Evolutionary conservation across 179 eudicot genomes (phyloP), one percentile per base, ranked within the genome.

Genomic region (Drosera spatulata): DNA sequence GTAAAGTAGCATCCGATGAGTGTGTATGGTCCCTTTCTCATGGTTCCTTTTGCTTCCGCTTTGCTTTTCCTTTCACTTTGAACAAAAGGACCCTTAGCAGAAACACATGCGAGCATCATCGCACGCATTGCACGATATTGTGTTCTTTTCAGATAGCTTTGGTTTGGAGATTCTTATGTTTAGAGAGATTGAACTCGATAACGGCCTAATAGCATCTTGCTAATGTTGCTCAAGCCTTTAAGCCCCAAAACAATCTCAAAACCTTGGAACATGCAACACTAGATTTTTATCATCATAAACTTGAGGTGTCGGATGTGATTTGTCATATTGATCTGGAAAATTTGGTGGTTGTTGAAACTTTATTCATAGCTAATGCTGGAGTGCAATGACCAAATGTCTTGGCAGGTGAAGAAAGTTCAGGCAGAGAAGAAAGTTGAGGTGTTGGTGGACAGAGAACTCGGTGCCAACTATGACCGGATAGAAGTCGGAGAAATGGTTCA

Each of bases 401-500:
- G 69, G 14, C 73, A 90, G 95, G 97, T 87, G 49, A 85, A 80
- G 79, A 90, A 83, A 75, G 72, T 83, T 55, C 86, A 82, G 55
- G 76, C 76, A 68, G 93, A 85, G 71, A 85, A 85, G 77, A 87
- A 81, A 69, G 72, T 87, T 13, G 93, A 90, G 65, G 64, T 75
- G 43, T 60, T 90, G 48, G 88, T 85, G 49, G 97, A 90, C 69
- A 78, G 72, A 60, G 82, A 80, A 57, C 76, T 90, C 9, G 97
- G 95, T 50, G 71, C 71, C 79, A 79, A 75, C 81, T 87, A 83
- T 67, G 95, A 90, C 54, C 66, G 73, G 42, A 87, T 87, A 41
- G 97, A 90, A 50, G 95, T 83, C 1, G 86, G 81, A 2, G 97
- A 90, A 68, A 87, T 90, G 83, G 75, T 90, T 9, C 97, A 90